Percentiles rank a stretch among this genome's conserved stretches.
Conservation (phyloP, 192 early-diverging fungal species). For the Podila epicladia region DNA sequence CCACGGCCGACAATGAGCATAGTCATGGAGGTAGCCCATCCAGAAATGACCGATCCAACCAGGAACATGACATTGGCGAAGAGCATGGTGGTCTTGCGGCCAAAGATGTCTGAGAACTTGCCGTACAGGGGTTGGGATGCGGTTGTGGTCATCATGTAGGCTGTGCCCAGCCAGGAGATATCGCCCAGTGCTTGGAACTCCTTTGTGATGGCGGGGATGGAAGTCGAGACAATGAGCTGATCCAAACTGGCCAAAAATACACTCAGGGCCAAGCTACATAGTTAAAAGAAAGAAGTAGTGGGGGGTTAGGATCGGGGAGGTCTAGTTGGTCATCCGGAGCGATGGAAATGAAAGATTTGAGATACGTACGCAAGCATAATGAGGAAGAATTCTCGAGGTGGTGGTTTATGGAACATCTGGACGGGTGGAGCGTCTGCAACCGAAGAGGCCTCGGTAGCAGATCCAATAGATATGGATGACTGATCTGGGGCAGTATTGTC, state of each 20-base stretch:
- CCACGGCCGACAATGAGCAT: constrained; percentile 75
- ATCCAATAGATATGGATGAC: neutral
- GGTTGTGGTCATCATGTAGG: constrained; percentile 72
- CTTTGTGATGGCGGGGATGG: constrained; percentile 67
- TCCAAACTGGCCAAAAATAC: constrained; percentile 72
- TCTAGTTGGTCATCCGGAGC: neutral
- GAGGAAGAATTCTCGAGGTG: neutral
- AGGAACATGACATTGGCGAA: constrained; percentile 69
- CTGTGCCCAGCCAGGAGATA: constrained; percentile 69
- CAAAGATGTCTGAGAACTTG: constrained; percentile 79
- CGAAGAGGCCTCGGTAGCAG: neutral
- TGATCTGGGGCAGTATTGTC: neutral
- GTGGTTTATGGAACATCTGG: neutral
- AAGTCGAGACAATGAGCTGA: constrained; percentile 79
- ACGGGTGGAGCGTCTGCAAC: neutral
- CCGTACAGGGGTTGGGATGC: constrained; percentile 69
- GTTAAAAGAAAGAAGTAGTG: neutral
- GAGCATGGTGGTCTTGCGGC: constrained; percentile 71
- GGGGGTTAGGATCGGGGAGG: neutral
- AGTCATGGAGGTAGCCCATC: constrained; percentile 54
- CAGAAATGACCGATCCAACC: constrained; percentile 73
- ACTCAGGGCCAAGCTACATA: constrained; percentile 20
- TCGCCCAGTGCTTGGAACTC: constrained; percentile 66
- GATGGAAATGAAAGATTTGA: neutral
- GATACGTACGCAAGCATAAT: neutral